Base-by-base conservation (phyloP, 257 asterid genomes). In the Jasminum sambac region DNA sequence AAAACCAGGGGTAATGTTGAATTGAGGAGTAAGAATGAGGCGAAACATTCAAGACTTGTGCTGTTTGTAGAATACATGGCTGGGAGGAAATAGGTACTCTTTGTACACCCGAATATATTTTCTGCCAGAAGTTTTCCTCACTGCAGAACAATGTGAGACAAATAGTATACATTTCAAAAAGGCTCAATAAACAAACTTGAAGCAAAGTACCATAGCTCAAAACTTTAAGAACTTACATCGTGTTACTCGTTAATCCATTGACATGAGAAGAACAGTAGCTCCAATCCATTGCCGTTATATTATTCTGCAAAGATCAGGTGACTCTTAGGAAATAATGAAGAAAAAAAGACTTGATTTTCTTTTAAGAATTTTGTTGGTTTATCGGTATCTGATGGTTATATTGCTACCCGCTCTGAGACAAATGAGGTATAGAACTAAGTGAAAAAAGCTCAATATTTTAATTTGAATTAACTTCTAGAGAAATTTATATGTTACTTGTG, bases 331-430 rank as follows among this genome's bases (percentile, higher is more conserved):
- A 50, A 52, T n/a, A 52, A 11, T 52, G 26, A 52, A 52, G 21
- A n/a, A 25, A 9, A 6, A 52, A 52, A 48, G 57, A 48, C 21
- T 48, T n/a, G 23, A 30, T 30, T n/a, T 48, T 48, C 16, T 17
- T 84, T 86, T 64, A 92, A 90, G 98, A 94, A 90, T 82, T 94
- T 90, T 59, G 98, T 90, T 66, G 98, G 97, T 77, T 81, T 94
- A 80, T 88, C 98, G 11, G 95, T 89, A 25, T 84, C 92, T 21
- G 96, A 94, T 5, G 98, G 97, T 37, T 94, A 89, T 81, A 87
- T 90, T 66, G 98, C 96, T 58, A 94, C 97, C 2, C 97, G 98
- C 61, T 94, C 96, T 43, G 98, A 94, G 77, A 90, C 96, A 58
- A 89, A 94, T 64, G 98, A 91, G 97, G 98, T 94, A 30, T 4